A percentile compares a stretch with the other conserved stretches of the same genome.
phyloP scores from a whole-genome alignment of 2,329 filamentous ascomycete genomes.

The Xylariales sp. region DNA sequence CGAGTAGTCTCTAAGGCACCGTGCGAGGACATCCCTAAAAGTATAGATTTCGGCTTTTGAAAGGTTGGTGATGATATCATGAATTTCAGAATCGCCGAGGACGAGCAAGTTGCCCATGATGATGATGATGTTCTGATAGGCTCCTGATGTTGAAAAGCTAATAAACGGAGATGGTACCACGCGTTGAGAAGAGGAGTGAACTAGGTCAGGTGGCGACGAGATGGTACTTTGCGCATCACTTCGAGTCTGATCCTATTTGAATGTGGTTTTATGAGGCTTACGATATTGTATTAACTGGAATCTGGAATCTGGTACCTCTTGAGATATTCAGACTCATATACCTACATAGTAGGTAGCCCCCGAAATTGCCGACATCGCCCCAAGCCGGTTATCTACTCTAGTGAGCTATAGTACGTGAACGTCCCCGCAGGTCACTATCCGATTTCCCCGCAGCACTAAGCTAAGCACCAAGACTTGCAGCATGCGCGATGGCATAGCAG shows the following conservation, averaged over 20 bases:
- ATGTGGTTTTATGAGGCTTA: not conserved
- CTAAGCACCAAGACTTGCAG: too few species aligned
- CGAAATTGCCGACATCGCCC: slow-evolving; percentile 22
- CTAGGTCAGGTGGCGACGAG: not conserved
- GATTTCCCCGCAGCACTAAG: not conserved
- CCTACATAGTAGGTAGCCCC: too few species aligned
- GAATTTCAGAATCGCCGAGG: slow-evolving; percentile 30
- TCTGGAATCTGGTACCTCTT: not conserved
- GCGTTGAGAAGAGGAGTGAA: not conserved
- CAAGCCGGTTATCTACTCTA: not conserved
- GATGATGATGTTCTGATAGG: not conserved
- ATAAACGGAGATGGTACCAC: not conserved
- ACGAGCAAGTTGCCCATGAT: slow-evolving; percentile 32
- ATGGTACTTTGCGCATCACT: too few species aligned
- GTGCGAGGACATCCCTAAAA: slow-evolving; percentile 21
- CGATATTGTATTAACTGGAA: not conserved
- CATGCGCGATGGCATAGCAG: too few species aligned
- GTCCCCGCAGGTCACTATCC: not conserved
- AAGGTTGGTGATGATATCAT: slow-evolving; percentile 31
- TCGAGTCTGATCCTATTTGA: not conserved
- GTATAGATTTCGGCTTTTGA: slow-evolving; percentile 20
- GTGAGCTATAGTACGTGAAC: not conserved
- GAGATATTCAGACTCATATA: not conserved
- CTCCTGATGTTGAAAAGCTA: not conserved
- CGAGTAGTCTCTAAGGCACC: slow-evolving; percentile 24